Percentiles rank a stretch among this genome's conserved stretches.
These are phyloP conservation scores for Poronia punctata DNA, from an alignment of 495 filamentous ascomycete genomes.

Conservation along the genomic window DNA sequence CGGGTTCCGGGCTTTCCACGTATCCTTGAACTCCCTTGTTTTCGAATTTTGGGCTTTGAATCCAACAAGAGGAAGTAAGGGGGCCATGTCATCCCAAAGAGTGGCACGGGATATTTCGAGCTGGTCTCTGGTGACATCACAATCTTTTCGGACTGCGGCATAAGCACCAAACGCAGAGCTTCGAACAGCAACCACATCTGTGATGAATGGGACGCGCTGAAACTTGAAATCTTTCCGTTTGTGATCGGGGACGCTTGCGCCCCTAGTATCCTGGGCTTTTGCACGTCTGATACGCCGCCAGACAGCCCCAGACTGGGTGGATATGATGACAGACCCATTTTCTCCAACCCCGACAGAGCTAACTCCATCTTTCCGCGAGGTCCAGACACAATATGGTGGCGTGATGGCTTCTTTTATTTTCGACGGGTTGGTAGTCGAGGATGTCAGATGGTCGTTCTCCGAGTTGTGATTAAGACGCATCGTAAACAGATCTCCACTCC, in stretches of 20 bases:
- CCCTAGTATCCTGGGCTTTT: constrained; percentile 66
- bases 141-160: constrained; percentile 80
- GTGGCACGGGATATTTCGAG: constrained; percentile 54
- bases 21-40: constrained; percentile 21
- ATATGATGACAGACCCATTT: constrained; percentile 91
- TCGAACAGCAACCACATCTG: constrained; percentile 71
- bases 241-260: constrained; percentile 39
- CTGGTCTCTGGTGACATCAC: constrained; percentile 70
- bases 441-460: constrained; percentile 49
- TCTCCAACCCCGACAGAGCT: constrained; percentile 82
- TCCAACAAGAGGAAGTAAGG: constrained; percentile 55
- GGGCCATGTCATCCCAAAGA: constrained; percentile 68
- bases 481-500: constrained; percentile 78
- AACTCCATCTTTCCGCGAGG: constrained; percentile 73
- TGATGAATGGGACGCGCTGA: constrained; percentile 78
- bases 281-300: constrained; percentile 78
- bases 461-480: constrained; percentile 60
- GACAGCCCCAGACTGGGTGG: constrained; percentile 83
- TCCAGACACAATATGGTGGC: constrained; percentile 74
- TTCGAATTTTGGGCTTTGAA: constrained; percentile 32
- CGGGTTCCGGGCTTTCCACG: constrained; percentile 29
- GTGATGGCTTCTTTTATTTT: constrained; percentile 77
- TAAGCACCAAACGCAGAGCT: constrained; percentile 85
- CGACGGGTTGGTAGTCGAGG: constrained; percentile 82
- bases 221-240: constrained; percentile 89